These are phyloP conservation scores for Glycine tomentella DNA, from an alignment of 306 rosid species.

Conservation along the genomic window DNA sequence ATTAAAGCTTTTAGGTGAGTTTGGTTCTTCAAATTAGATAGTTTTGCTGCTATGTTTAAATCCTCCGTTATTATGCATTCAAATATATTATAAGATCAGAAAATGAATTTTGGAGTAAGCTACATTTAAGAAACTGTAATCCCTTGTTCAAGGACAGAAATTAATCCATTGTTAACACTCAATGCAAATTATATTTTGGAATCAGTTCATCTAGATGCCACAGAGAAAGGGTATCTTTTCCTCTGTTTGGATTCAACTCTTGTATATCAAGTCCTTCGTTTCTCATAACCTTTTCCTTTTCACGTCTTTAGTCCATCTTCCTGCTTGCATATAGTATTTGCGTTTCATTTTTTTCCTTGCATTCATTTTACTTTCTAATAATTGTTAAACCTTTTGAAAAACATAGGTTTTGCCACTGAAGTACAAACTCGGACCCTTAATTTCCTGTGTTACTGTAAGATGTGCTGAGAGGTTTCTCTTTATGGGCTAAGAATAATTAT, in stretches of 20 bases:
- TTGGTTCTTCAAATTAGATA: no score
- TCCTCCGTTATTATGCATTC: no score
- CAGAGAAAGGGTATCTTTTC: slow-evolving; percentile 3
- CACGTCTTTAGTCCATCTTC: background rate
- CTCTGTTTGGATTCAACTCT: background rate
- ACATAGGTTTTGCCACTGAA: no score
- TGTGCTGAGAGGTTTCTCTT: no score
- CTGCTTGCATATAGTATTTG: background rate
- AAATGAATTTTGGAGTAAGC: no score
- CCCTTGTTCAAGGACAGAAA: background rate
- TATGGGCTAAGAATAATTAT: background rate
- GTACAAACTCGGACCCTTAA: no score
- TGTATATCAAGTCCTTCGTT: background rate
- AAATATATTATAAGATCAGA: no score
- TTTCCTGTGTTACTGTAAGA: no score
- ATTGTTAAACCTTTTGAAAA: no score
- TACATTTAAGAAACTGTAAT: background rate
- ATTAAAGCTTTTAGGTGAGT: background rate
- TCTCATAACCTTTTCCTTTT: background rate
- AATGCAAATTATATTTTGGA: background rate
- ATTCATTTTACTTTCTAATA: no score
- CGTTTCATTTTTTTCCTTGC: no score
- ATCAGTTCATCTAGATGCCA: background rate
- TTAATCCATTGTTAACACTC: background rate
- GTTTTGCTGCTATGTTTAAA: no score